phyloP scores from a whole-genome alignment of 1,284 basidiomycete species.

The Microbotryomycetes sp. region DNA sequence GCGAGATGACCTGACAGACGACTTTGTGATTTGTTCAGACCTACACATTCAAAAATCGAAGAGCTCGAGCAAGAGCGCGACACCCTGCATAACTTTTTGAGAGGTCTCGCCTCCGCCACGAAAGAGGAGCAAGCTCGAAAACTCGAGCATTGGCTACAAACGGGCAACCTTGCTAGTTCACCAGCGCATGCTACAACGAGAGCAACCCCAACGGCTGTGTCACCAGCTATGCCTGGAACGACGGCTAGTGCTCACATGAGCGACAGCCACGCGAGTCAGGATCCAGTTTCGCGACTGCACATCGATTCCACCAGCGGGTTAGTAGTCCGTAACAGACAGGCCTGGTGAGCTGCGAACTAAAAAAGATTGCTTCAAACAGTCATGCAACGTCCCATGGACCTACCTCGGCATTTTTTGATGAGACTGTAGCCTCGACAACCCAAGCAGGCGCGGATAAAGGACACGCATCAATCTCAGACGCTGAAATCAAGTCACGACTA shows the following conservation, averaged over 20 bases:
- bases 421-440: conserved; percentile 9
- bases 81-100: conserved; percentile 3
- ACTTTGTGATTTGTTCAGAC: too few species aligned
- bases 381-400: conserved; percentile 24
- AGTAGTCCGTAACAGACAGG: too few species aligned
- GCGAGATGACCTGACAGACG: not conserved
- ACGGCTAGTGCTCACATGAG: too few species aligned
- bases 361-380: too few species aligned
- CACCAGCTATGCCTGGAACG: too few species aligned
- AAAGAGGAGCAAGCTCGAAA: not conserved
- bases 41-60: conserved; percentile 31
- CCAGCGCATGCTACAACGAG: too few species aligned
- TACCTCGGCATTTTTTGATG: conserved; percentile 28
- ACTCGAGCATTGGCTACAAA: not conserved
- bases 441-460: not conserved
- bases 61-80: conserved; percentile 27
- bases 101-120: not conserved
- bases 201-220: too few species aligned
- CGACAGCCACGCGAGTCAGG: too few species aligned
- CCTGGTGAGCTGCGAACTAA: too few species aligned
- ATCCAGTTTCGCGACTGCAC: not conserved
- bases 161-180: too few species aligned
- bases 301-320: not conserved
- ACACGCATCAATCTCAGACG: not conserved
- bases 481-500: not conserved